phyloP scores from a whole-genome alignment of 2,329 filamentous ascomycete genomes.

The Rhinocladiella similis region DNA sequence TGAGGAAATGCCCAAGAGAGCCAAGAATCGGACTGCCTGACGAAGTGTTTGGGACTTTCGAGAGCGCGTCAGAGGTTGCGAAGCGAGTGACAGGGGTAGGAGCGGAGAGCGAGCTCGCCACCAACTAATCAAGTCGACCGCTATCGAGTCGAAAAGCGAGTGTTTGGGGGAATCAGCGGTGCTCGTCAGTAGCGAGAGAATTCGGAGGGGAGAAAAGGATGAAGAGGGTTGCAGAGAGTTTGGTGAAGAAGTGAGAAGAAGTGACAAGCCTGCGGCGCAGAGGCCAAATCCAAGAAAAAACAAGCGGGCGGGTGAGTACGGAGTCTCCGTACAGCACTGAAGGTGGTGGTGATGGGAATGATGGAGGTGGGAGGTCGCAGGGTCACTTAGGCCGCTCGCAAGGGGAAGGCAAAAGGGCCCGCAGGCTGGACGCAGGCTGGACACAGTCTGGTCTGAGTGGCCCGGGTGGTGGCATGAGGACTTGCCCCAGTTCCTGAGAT shows the following conservation, averaged over 20 bases:
- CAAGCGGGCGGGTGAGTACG: background rate
- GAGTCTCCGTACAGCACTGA: too few relatives aligned
- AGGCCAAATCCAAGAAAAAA: background rate
- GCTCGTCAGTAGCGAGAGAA: background rate
- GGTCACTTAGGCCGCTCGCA: too few relatives aligned
- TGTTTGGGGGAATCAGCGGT: background rate
- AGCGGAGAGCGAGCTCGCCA: background rate
- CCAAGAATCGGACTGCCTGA: background rate
- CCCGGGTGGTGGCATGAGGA: too few relatives aligned
- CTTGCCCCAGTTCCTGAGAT: too few relatives aligned
- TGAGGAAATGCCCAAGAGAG: background rate
- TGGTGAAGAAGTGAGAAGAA: background rate
- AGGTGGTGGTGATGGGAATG: too few relatives aligned
- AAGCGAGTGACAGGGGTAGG: conserved; percentile 1
- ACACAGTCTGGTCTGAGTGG: too few relatives aligned
- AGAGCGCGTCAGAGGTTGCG: background rate
- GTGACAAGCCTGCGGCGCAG: background rate
- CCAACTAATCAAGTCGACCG: background rate
- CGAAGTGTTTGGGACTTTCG: background rate
- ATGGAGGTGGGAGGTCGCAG: too few relatives aligned
- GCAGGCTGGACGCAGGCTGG: too few relatives aligned
- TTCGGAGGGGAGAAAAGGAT: background rate
- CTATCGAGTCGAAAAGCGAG: background rate
- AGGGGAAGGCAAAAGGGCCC: too few relatives aligned
- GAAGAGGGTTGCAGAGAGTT: background rate